These are phyloP conservation scores for Xylaria sp. DNA, from an alignment of 2,329 filamentous ascomycete species.

Conservation along the genomic window DNA sequence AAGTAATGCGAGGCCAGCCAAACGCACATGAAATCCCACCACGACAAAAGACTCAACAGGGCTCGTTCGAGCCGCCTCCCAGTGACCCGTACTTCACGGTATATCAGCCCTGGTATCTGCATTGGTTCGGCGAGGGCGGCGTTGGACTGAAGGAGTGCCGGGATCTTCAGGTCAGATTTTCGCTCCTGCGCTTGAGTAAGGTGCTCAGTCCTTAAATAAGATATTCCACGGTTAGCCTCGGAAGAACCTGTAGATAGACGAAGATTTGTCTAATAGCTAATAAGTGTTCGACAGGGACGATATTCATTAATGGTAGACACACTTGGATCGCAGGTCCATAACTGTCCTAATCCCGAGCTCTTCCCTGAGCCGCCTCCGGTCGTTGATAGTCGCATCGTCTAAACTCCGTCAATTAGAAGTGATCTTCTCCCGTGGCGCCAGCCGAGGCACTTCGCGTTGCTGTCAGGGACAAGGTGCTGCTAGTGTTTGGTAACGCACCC, in stretches of 20 bases:
- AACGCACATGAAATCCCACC: constrained; percentile 66
- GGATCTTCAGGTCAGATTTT: constrained; percentile 51
- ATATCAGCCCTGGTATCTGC: constrained; percentile 67
- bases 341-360: constrained; percentile 72
- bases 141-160: constrained; percentile 55
- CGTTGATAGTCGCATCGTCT: constrained; percentile 74
- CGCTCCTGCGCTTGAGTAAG: constrained; percentile 69
- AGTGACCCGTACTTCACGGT: constrained; percentile 74
- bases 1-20: background rate
- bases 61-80: constrained; percentile 72
- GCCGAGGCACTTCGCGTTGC: background rate
- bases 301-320: constrained; percentile 26
- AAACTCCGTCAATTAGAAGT: constrained; percentile 5
- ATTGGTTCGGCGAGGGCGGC: constrained; percentile 59
- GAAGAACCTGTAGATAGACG: background rate
- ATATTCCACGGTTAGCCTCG: constrained; percentile 4
- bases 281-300: background rate
- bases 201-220: constrained; percentile 68
- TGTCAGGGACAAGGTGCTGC: background rate
- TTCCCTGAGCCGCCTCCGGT: constrained; percentile 64
- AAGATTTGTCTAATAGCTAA: background rate
- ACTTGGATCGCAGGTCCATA: constrained; percentile 81
- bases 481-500: constrained; percentile 44
- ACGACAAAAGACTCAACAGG: constrained; percentile 71
- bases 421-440: background rate